Percentiles rank a stretch among this genome's conserved stretches.
Conservation (phyloP, 2,329 filamentous ascomycete species). For the Aspergillus ochraceus region DNA sequence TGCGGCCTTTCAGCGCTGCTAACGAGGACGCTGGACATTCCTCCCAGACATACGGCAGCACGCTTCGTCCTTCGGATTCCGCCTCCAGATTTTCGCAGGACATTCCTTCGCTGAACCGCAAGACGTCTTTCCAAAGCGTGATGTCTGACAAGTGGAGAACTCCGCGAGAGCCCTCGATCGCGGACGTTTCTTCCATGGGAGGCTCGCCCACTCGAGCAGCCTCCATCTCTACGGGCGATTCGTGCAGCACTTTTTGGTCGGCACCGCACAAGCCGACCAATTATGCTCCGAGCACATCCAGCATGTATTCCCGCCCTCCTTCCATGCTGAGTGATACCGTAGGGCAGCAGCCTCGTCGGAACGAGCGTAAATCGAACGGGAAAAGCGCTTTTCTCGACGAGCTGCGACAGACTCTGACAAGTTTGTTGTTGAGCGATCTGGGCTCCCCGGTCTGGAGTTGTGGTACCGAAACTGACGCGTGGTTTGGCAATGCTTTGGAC, state of each 20-base stretch:
- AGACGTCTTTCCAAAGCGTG: slow-evolving; percentile 68
- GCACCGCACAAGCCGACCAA: slow-evolving; percentile 71
- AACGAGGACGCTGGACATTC: slow-evolving; percentile 42
- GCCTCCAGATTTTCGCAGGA: slow-evolving; percentile 35
- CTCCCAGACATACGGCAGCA: slow-evolving; percentile 27
- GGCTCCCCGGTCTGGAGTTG: slow-evolving; percentile 81
- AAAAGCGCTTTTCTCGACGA: slow-evolving; percentile 77
- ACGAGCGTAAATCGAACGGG: slow-evolving; percentile 55
- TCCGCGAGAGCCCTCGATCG: slow-evolving; percentile 57
- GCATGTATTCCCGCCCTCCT: slow-evolving; percentile 48
- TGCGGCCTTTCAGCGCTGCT: slow-evolving; percentile 41
- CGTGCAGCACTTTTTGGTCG: slow-evolving; percentile 83
- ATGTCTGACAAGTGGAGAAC: slow-evolving; percentile 65
- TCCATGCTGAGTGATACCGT: slow-evolving; percentile 43
- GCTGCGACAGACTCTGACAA: slow-evolving; percentile 76
- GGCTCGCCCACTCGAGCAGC: slow-evolving; percentile 67
- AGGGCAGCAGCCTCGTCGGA: slow-evolving; percentile 31
- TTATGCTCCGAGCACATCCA: slow-evolving; percentile 64
- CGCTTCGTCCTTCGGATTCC: slow-evolving; percentile 31
- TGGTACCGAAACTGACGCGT: slow-evolving; percentile 89
- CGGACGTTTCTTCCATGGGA: slow-evolving; percentile 59
- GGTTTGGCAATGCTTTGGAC: slow-evolving; percentile 64
- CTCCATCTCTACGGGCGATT: slow-evolving; percentile 71
- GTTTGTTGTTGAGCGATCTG: slow-evolving; percentile 83
- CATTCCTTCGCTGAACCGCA: slow-evolving; percentile 47